Evolutionary conservation across 2,329 filamentous ascomycete genomes (phyloP), one percentile per base, ranked within the genome.

Genomic region (Pleurostoma richardsiae): DNA sequence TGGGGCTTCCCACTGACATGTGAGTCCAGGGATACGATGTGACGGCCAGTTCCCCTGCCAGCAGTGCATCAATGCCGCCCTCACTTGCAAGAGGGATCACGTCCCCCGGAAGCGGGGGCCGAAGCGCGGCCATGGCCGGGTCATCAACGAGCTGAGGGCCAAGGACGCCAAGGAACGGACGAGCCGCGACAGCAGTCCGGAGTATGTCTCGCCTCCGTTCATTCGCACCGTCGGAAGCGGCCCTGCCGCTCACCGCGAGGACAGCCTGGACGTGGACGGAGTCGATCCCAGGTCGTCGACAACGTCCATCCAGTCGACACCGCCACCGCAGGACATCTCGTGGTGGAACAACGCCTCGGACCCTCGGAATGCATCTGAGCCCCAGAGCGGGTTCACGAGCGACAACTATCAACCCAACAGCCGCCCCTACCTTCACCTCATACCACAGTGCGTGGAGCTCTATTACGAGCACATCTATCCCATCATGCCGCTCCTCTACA

Each of bases 81-180:
- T 84, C 50, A 72, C 67, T n/a, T 84, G 80, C 66, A 83, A 80
- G 53, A 79, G 81, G 60, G 81, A 83, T 56, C 79, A 82, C 56
- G 74, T 84, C 40, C 80, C 80, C 10, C 77, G 80, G 61, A 83
- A 82, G 62, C 77, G 82, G 54, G 80, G 80, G 3, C 80, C 80
- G 10, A 85, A 83, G 56, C 76, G 77, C 29, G 80, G 77, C 43
- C 73, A 78, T 49, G 80, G 80, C 31, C 78, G 81, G 53, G 79
- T 85, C 39, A 80, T 85, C 48, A 80, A 80, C 50, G 79, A 82
- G 63, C 66, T 85, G 27, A 71, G 80, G 44, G 77, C 62, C 44
- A 63, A 61, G 70, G 68, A 79, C 60, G 51, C 64, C 66, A 61
- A 69, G 54, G 65, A 69, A 19, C 45, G 49, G 64, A 67, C 49